Evolutionary conservation across 129 eudicot species (phyloP), one percentile per base, ranked within the genome.

Genomic region (Kitagawia praeruptora): DNA sequence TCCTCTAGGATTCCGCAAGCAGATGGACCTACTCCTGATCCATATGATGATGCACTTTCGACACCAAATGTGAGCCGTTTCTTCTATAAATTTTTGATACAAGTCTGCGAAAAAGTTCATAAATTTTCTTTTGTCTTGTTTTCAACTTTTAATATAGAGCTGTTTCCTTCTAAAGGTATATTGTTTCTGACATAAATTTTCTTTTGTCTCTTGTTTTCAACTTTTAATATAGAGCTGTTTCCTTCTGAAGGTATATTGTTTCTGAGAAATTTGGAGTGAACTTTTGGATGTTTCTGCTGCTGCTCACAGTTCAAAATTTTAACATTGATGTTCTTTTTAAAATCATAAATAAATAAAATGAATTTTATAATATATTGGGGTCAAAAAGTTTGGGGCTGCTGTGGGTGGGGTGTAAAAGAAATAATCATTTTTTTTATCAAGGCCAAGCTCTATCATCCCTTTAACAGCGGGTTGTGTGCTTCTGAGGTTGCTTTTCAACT

Each of bases 1-100:
- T 78, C 88, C 67, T 85, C 91, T 63, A 88, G 88, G 86, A 90
- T 92, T 79, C 91, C 97, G 75, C 99, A 96, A 86, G 82, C 86
- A 61, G 99, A 96, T 84, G 99, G 99, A 42, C 99, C 97, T 69
- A 88, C 93, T 41, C 95, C 99, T 28, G 95, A 96, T 83, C 95
- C 97, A 74, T 96, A 92, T 85, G 99, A 96, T 78, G 99, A 96
- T 75, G 89, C 84, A 71, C 99, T 96, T 78, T 96, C 99, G 70
- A 96, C 99, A 45, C 99, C 99, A 79, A 96, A 96, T 84, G 99
- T 87, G 76, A 84, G 89, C 80, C 70, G 12, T 69, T 66, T 69
- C 41, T 72, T 81, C 40, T 28, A 45, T 77, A 39, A 54, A 64
- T 18, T 77, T 75, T 66, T 40, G 8, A 53, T 46, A 10, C 3